These are phyloP conservation scores for Sugiyamaella lignohabitans DNA, from an alignment of 805 yeast species.

Conservation along the genomic window DNA sequence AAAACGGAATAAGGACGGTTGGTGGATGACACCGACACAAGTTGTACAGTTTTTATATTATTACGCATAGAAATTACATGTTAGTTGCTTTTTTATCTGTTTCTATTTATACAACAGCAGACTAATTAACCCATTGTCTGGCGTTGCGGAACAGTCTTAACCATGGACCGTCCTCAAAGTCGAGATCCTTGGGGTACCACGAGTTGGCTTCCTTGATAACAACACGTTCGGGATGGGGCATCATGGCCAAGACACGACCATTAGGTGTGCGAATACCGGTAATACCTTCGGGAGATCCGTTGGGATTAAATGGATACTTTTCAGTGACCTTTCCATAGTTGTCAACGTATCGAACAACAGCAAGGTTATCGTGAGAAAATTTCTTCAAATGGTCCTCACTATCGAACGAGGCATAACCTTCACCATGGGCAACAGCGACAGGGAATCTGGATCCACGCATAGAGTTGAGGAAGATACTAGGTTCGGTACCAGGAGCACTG, in stretches of 20 bases:
- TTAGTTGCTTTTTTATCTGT: too few relatives aligned
- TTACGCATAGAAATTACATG: too few relatives aligned
- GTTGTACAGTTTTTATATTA: too few relatives aligned
- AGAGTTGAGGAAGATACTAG: slow-evolving; percentile 69
- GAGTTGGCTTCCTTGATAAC: slow-evolving; percentile 83
- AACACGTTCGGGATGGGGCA: slow-evolving; percentile 99
- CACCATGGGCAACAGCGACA: slow-evolving; percentile 98
- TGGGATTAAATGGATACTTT: slow-evolving; percentile 89
- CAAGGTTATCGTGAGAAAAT: slow-evolving; percentile 45
- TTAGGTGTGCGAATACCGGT: slow-evolving; percentile 86
- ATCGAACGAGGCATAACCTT: slow-evolving; percentile 80
- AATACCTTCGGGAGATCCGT: slow-evolving; percentile 90
- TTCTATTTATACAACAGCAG: too few relatives aligned
- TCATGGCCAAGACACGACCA: slow-evolving; percentile 94
- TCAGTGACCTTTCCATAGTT: slow-evolving; percentile 82
- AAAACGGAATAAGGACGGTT: too few relatives aligned
- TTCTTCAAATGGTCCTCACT: slow-evolving; percentile 38
- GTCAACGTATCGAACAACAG: slow-evolving; percentile 77
- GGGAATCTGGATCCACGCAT: slow-evolving; percentile 95
- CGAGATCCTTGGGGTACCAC: slow-evolving; percentile 68
- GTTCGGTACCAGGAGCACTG: slow-evolving; percentile 33
- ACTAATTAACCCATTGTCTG: slow-evolving; percentile 73
- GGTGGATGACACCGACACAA: too few relatives aligned
- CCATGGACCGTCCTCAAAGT: slow-evolving; percentile 94
- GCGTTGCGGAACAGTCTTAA: slow-evolving; percentile 86